These are phyloP conservation scores for Tulasnella sp. DNA, from an alignment of 768 basidiomycete species.

Conservation along the genomic window DNA sequence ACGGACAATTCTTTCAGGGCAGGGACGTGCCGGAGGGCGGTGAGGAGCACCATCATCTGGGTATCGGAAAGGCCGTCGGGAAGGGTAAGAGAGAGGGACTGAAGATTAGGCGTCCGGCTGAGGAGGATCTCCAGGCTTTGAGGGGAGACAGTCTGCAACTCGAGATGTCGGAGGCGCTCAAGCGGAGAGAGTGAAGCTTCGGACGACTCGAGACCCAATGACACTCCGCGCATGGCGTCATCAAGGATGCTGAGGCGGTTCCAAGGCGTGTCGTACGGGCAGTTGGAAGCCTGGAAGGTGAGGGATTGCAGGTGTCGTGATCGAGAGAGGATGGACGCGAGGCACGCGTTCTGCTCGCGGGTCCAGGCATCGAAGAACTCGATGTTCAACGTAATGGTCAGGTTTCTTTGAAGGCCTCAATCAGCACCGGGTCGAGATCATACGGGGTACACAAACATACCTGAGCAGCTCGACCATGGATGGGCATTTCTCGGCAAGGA, in stretches of 20 bases:
- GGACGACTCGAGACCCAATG: slow-evolving; percentile 1
- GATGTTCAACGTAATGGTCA: slow-evolving; percentile 5
- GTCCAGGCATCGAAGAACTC: slow-evolving; percentile 13
- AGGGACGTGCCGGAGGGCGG: slow-evolving; percentile 6
- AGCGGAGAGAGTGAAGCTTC: background rate
- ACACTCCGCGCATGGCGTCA: background rate
- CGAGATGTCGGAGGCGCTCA: slow-evolving; percentile 3
- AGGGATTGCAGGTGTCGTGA: slow-evolving; percentile 6
- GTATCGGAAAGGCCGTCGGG: slow-evolving; percentile 10
- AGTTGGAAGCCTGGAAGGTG: slow-evolving; percentile 8
- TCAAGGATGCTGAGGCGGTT: slow-evolving; percentile 9
- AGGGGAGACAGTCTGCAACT: slow-evolving; percentile 3
- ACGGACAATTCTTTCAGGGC: slow-evolving; percentile 3
- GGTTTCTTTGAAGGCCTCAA: background rate
- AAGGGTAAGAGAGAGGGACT: background rate
- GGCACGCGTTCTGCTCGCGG: background rate
- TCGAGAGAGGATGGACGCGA: background rate
- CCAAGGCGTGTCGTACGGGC: slow-evolving; percentile 13
- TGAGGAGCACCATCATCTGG: background rate
- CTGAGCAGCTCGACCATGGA: background rate
- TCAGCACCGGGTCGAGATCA: background rate
- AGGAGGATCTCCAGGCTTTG: slow-evolving; percentile 8
- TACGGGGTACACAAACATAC: background rate
- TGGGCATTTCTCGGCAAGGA: background rate
- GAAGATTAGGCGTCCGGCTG: background rate